These are phyloP conservation scores for Calophaca sinica DNA, from an alignment of 306 rosid genomes.

Conservation along the genomic window DNA sequence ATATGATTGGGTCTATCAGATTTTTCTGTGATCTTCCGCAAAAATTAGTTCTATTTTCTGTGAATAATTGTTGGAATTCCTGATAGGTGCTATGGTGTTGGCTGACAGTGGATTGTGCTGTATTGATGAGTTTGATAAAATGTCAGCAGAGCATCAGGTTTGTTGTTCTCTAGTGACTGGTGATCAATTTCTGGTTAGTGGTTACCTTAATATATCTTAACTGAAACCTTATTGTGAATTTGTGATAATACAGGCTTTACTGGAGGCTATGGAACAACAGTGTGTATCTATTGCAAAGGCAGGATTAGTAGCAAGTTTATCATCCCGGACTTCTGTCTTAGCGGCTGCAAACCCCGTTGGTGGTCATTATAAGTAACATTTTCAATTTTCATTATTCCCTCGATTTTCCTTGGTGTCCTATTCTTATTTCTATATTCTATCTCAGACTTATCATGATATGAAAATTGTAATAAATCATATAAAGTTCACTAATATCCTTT, in stretches of 20 bases:
- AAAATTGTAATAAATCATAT: conserved; percentile 14
- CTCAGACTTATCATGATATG: conserved; percentile 10
- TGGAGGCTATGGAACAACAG: conserved; percentile 99
- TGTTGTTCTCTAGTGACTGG: conserved; percentile 52
- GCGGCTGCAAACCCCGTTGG: conserved; percentile 98
- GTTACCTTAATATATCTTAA: conserved; percentile 38
- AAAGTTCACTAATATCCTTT: conserved; percentile 26
- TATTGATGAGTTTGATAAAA: conserved; percentile 92
- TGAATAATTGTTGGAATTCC: conserved; percentile 42
- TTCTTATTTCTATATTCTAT: conserved; percentile 31
- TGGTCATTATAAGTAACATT: conserved; percentile 88
- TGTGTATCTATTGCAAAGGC: conserved; percentile 99
- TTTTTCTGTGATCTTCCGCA: conserved; percentile 19
- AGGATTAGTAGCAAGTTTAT: conserved; percentile 94
- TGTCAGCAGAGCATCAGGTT: conserved; percentile 98
- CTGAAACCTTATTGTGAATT: conserved; percentile 37
- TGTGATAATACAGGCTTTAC: conserved; percentile 65
- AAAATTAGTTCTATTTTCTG: conserved; percentile 29
- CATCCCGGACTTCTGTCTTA: conserved; percentile 89
- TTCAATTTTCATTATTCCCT: conserved; percentile 29
- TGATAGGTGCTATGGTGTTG: conserved; percentile 92
- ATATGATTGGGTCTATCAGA: conserved; percentile 35
- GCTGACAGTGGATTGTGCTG: conserved; percentile 97
- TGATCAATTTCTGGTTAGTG: conserved; percentile 21
- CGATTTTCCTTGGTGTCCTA: conserved; percentile 31